Evolutionary conservation across 2,329 filamentous ascomycete genomes (phyloP), one percentile per base, ranked within the genome.

Genomic region (Didymella keratinophila): DNA sequence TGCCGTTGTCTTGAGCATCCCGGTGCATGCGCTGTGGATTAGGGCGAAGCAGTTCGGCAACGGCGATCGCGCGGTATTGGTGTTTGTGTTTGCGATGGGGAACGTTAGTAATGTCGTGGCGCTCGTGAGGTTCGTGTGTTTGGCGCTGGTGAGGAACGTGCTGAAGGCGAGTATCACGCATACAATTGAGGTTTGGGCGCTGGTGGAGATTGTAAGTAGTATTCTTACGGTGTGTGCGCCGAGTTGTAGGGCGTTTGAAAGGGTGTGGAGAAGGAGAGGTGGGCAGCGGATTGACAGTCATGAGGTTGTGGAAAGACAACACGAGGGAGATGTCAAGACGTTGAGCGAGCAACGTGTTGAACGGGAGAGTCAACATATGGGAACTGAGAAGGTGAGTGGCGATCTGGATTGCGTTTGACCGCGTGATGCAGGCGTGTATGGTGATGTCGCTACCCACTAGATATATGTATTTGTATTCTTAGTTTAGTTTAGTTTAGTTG

Each of bases 171-270:
- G 65, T 16, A 72, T 74, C 52, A 73, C 71, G 34, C 71, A 73
- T 61, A 72, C 71, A 12, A 73, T 74, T 41, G 71, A 74, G 56
- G 69, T 74, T 25, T 73, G 71, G 69, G 71, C 71, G 11, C 56
- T 73, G 1, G 70, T 72, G 9, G 71, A 74, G 56, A 74, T 73
- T 34, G 69, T 74, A 4, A 61, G 62, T 5, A 65, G 60, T 2
- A 62, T 74, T 16, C 45, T 74, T 25, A 71, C 70, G 9, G 68
- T 73, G 16, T 72, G 71, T 52, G 45, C 71, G 39, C 69, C 70
- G 2, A 62, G 51, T 20, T 52, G 72, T 46, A 46, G 50, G 56
- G 70, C 45, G 7, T 37, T 48, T 27, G 32, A 18, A 3, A 32
- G 44, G 18, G 9, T 7, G 18, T 46, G 18, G 4, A 23, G 11